Evolutionary conservation across 2,329 filamentous ascomycete genomes (phyloP), one percentile per base, ranked within the genome.

Genomic region (Aspergillus pseudoglaucus): DNA sequence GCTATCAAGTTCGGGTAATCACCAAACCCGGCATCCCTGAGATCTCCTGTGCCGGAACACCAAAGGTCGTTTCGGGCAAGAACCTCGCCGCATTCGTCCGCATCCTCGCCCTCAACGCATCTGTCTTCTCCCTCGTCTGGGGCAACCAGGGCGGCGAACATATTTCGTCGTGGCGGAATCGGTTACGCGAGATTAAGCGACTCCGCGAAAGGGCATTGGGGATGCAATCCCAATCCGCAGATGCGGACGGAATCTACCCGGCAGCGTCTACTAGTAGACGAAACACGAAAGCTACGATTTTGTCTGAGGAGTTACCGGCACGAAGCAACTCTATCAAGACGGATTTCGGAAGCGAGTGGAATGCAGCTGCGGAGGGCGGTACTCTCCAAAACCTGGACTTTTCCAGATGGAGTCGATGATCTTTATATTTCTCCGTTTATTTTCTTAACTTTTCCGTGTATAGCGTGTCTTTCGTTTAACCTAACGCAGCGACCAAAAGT

Each of bases 51-150:
- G 90, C 90, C 0, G 86, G 88, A 0, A 87, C 91, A 53, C 85
- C 87, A 7, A 97, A 97, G 67, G 86, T 97, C 59, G 80, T 98
- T 49, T 90, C 86, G 14, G 80, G 91, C 27, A 84, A 82, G 56
- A 88, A 88, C 10, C 76, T 98, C 7, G 87, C 90, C 0, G 80
- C 83, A 8, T 94, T 96, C 63, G 87, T 96, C 46, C 84, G 93
- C 33, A 83, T 95, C 42, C 75, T 97, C 15, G 89, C 91, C 1
- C 80, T 98, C 53, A 97, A 96, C 62, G 90, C 93, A 0, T 94
- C 88, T 12, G 88, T 97, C 7, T 96, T 97, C 66, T 89, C 87
- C 2, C 80, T 86, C 40, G 90, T 96, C n/a, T 96, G 91, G 89
- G 81, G 82, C 42, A 59, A 86, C 27, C 65, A 69, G 53, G 85